Conservation (phyloP, 2,329 filamentous ascomycete species). For the Stachybotrys chartarum region DNA sequence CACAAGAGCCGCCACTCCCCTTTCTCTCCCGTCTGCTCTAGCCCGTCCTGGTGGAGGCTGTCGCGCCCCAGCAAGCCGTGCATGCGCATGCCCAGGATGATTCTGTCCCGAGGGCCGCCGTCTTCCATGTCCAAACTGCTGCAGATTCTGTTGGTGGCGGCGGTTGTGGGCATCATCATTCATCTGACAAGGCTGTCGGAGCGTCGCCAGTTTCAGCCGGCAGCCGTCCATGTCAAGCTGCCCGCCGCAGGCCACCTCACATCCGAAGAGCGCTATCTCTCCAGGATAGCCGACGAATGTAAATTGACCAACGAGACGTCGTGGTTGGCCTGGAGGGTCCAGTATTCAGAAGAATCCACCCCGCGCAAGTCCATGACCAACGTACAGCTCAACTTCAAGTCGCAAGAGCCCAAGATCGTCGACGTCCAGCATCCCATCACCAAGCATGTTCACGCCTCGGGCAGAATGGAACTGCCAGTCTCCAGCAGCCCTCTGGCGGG, state of each 20-base stretch:
- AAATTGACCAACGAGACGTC: constrained; percentile 21
- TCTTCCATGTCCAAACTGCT: constrained; percentile 12
- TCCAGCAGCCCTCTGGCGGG: constrained; percentile 19
- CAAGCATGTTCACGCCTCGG: constrained; percentile 17
- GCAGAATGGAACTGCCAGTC: constrained; percentile 25
- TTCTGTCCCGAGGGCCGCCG: constrained; percentile 15
- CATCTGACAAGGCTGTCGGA: constrained; percentile 10
- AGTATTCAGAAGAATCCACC: constrained; percentile 17
- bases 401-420: constrained; percentile 18
- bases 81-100: constrained; percentile 11
- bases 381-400: constrained; percentile 22
- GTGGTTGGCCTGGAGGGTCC: constrained; percentile 27
- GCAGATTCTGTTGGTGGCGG: constrained; percentile 11
- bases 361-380: constrained; percentile 19
- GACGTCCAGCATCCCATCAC: constrained; percentile 15
- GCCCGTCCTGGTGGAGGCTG: neutral
- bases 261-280: constrained; percentile 25
- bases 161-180: constrained; percentile 10
- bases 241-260: constrained; percentile 9
- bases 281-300: constrained; percentile 16
- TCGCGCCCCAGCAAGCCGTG: neutral
- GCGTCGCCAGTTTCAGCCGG: constrained; percentile 2
- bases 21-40: neutral
- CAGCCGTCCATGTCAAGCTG: constrained; percentile 7
- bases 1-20: neutral